phyloP scores from a whole-genome alignment of 345 rosid species.

The Bruguiera sexangula region DNA sequence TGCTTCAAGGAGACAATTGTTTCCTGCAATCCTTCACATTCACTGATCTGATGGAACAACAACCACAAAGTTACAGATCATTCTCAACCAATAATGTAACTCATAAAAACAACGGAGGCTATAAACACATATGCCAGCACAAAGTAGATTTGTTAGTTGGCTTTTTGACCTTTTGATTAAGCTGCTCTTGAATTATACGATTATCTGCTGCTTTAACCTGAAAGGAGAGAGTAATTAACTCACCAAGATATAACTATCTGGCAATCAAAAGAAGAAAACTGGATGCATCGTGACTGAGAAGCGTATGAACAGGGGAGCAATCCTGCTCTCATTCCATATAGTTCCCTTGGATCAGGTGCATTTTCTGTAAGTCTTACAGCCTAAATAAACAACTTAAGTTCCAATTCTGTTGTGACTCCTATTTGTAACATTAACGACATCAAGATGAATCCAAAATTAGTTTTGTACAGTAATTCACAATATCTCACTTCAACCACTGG shows the following conservation, averaged over 20 bases:
- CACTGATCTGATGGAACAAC: constrained; percentile 52
- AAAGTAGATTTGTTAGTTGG: neutral
- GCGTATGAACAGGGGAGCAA: neutral
- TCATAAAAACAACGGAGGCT: neutral
- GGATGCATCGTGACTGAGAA: neutral
- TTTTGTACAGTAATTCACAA: neutral
- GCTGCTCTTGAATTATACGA: constrained; percentile 85
- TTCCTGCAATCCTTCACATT: constrained; percentile 70
- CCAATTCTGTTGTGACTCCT: neutral
- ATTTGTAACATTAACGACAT: neutral
- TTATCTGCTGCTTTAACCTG: constrained; percentile 96
- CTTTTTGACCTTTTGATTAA: constrained; percentile 65
- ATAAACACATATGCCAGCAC: neutral
- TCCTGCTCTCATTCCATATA: neutral
- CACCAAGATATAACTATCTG: constrained; percentile 3
- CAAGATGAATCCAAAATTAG: neutral
- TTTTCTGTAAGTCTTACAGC: neutral
- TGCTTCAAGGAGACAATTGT: constrained; percentile 62
- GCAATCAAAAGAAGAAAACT: neutral
- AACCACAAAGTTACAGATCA: constrained; percentile 22
- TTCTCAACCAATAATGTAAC: neutral
- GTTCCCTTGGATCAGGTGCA: neutral
- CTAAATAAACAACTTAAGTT: neutral
- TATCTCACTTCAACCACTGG: neutral
- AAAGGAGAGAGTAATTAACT: constrained; percentile 9